These are phyloP conservation scores for Mycena leptocephala DNA, from an alignment of 768 basidiomycete species.

Conservation along the genomic window DNA sequence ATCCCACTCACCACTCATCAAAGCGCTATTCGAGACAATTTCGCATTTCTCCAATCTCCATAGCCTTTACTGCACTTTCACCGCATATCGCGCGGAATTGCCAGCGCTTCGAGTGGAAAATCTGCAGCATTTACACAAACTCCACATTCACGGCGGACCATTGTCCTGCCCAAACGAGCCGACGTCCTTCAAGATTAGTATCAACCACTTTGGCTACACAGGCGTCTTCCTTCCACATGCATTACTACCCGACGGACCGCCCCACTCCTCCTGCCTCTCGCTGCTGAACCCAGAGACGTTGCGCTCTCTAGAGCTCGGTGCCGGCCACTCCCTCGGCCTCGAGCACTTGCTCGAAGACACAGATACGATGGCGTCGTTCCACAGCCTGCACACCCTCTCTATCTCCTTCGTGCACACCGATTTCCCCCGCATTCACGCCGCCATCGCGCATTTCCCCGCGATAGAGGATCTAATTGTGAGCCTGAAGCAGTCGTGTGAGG, in stretches of 20 bases:
- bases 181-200: background rate
- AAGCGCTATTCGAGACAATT: background rate
- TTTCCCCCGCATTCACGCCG: background rate
- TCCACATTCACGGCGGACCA: background rate
- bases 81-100: background rate
- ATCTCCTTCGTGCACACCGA: background rate
- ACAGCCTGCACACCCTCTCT: background rate
- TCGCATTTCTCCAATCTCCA: background rate
- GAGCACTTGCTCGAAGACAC: background rate
- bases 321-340: background rate
- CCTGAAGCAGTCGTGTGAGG: background rate
- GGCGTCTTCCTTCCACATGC: background rate
- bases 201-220: background rate
- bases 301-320: background rate
- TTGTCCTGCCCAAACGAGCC: background rate
- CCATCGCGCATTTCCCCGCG: background rate
- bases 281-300: background rate
- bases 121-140: background rate
- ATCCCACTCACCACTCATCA: background rate
- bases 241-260: background rate
- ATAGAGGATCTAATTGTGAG: background rate
- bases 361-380: background rate
- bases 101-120: background rate
- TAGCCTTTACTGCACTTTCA: background rate
- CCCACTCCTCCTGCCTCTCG: background rate